Evolutionary conservation across 371 early-diverging fungal species (phyloP).

Genomic region (Mortierella sp.): DNA sequence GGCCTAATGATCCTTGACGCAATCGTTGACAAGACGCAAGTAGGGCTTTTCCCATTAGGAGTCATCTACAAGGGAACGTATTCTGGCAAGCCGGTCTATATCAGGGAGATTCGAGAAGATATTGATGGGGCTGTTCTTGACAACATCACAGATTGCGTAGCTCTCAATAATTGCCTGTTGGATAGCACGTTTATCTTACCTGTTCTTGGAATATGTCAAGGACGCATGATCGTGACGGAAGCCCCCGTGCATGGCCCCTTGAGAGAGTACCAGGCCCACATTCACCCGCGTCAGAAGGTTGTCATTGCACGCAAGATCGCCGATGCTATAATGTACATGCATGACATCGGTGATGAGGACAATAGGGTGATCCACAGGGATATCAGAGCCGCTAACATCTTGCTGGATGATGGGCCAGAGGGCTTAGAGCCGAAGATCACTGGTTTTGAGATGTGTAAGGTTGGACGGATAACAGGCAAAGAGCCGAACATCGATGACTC

Average conservation of each 20-base stretch:
- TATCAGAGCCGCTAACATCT: constrained; percentile 28
- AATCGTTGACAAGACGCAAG: too few species aligned
- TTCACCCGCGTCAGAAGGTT: constrained; percentile 19
- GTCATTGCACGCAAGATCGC: constrained; percentile 24
- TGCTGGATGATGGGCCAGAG: constrained; percentile 14
- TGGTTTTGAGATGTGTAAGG: constrained; percentile 27
- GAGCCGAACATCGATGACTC: background rate
- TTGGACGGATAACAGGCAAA: background rate
- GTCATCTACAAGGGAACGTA: constrained; percentile 5
- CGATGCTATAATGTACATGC: constrained; percentile 14
- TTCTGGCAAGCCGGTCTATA: background rate
- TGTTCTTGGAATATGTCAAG: constrained; percentile 11
- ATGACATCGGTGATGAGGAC: background rate
- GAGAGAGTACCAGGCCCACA: constrained; percentile 2
- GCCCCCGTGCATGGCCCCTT: constrained; percentile 17
- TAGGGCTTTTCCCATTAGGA: too few species aligned
- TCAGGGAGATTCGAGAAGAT: constrained; percentile 3
- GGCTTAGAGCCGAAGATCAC: constrained; percentile 28
- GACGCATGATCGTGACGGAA: constrained; percentile 13
- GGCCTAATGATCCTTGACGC: too few species aligned
- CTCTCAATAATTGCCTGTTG: background rate
- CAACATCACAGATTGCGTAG: background rate
- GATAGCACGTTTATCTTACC: background rate
- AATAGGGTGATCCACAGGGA: constrained; percentile 25
- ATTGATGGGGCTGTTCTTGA: background rate